Evolutionary conservation across 192 early-diverging fungal genomes (phyloP).

Genomic region (Coemansia furcata): DNA sequence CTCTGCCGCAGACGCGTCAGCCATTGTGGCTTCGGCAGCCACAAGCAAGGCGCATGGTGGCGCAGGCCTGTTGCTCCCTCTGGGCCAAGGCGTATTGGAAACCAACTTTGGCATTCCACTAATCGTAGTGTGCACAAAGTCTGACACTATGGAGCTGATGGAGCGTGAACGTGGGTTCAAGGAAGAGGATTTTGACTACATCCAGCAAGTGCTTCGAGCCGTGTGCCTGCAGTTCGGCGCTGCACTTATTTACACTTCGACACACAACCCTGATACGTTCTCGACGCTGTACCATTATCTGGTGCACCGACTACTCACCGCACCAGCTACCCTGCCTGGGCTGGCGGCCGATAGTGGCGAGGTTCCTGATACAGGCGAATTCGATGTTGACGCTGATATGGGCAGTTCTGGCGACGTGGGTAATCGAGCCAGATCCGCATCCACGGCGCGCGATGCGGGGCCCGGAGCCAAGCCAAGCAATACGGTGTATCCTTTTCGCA

Average conservation of each 20-base stretch:
- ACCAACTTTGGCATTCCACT: slow-evolving; percentile 87
- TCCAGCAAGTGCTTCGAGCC: slow-evolving; percentile 88
- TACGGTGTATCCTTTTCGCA: slow-evolving; percentile 58
- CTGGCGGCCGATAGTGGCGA: slow-evolving; percentile 8
- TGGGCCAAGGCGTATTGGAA: slow-evolving; percentile 78
- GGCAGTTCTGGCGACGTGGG: neutral
- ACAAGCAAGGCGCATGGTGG: neutral
- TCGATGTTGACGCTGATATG: neutral
- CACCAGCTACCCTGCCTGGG: slow-evolving; percentile 19
- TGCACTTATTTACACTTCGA: slow-evolving; percentile 85
- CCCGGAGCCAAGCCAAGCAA: neutral
- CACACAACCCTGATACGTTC: slow-evolving; percentile 73
- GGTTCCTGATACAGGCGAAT: slow-evolving; percentile 1
- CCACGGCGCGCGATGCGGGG: neutral
- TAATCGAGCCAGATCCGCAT: neutral
- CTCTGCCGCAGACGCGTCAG: slow-evolving; percentile 12
- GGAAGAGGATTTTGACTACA: slow-evolving; percentile 94
- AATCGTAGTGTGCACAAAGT: slow-evolving; percentile 83
- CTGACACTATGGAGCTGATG: slow-evolving; percentile 67
- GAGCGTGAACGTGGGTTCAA: slow-evolving; percentile 81
- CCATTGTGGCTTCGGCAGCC: slow-evolving; percentile 24
- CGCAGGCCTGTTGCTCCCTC: slow-evolving; percentile 59
- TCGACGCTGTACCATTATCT: slow-evolving; percentile 76
- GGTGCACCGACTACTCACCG: slow-evolving; percentile 64
- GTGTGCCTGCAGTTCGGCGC: slow-evolving; percentile 90